Evolutionary conservation across 1,284 basidiomycete genomes (phyloP), one percentile per base, ranked within the genome.

Genomic region (Megacollybia platyphylla): DNA sequence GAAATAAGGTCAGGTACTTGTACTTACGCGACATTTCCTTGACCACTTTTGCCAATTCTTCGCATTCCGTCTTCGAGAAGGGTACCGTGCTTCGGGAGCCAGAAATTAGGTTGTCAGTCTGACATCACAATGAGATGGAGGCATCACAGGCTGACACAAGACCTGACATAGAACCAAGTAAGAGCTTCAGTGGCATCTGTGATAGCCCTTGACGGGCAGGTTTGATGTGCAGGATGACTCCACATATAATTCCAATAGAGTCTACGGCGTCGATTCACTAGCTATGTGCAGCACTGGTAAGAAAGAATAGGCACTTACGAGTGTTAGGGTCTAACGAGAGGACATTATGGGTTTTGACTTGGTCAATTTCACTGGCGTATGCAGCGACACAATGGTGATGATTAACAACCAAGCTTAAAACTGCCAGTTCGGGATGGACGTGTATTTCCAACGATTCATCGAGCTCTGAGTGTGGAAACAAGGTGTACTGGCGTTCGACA

Each of bases 181-280:
- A 75, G 49, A 9, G 68, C 64, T 48, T 75, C 71, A 15, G 59
- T 58, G 5, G 70, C 71, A 48, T 75, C 70, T 26, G 55, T 48
- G 24, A 68, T 49, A 0, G 70, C 71, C 37, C 59, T 55, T 7
- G 50, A 36, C 13, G 67, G 68, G 28, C 48, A 49, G 10, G 62
- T 59, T 11, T 58, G 49, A 49, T 75, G 72, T 4, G 58, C 57
- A 7, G 71, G 69, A 50, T 75, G 70, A 27, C 62, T 60, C 54
- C 60, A 64, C 6, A 76, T 47, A 45, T 63, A 71, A 44, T 67
- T 71, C 70, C 70, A 74, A 49, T 74, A 74, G 10, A 69, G 53
- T 10, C 67, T 58, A 39, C 68, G 60, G 4, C 57, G 56, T 40
- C 68, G 64, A 41, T 68, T 66, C 36, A 68, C 71, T 73, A 15